Base-by-base conservation (phyloP, 2,329 filamentous ascomycete genomes). In the Stachybotrys chartarum region DNA sequence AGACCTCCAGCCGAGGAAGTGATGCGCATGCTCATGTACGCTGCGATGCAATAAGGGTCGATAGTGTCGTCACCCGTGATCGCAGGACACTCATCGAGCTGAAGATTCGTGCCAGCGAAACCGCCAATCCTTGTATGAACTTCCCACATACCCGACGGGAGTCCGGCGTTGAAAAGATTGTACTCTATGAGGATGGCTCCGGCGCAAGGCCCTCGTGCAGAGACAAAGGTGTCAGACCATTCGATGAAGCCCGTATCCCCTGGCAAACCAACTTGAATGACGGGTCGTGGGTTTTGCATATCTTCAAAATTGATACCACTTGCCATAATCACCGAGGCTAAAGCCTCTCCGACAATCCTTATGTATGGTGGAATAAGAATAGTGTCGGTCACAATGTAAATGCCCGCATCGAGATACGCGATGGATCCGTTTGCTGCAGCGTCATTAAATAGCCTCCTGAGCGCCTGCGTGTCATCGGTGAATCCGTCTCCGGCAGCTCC, bases 91-190 rank as follows among this genome's bases (percentile, higher is more conserved):
- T 83, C 81, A 56, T 83, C 78, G 12, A 83, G 80, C 66, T 88
- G 84, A 7, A 90, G 78, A 46, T 85, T 75, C 16, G 87, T 89
- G 42, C 88, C 88, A 1, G 84, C 81, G 53, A 83, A 84, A 3
- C 88, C 89, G 59, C 87, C 88, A 52, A 92, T 80, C 60, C 89
- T 85, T 65, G 88, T 82, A 70, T 93, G 88, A 11, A 87, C 82
- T 65, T 92, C 89, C 88, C 88, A 93, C 70, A 87, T 78, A 6
- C 82, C 84, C 7, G 73, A 74, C 14, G 78, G 76, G 54, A 61
- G 47, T 6, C 64, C 64, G 5, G 70, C 62, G 16, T 76, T 76
- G 52, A 76, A 78, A 16, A 91, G 74, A 66, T 92, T 92, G 77
- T 85, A 91, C 65, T 92, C 79, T 56, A 91, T 82, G 7, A 91